These are phyloP conservation scores for Endothia cerciana DNA, from an alignment of 2,329 filamentous ascomycete species.

Conservation along the genomic window DNA sequence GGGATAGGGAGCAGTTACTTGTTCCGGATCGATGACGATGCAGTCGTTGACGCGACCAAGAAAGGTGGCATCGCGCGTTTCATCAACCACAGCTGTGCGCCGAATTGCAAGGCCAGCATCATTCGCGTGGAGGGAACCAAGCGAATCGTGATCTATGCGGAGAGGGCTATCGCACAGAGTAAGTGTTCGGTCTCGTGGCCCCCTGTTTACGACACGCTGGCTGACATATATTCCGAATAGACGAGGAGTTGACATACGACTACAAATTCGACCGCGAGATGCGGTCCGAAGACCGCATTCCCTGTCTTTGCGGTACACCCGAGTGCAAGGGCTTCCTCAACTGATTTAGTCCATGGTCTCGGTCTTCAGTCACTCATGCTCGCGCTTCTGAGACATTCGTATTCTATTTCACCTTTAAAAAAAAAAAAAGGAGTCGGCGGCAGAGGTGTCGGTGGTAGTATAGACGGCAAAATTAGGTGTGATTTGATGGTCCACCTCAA, in stretches of 20 bases:
- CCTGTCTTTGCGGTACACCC: constrained; percentile 93
- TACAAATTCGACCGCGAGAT: constrained; percentile 99
- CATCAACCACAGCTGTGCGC: constrained; percentile 98
- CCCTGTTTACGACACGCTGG: neutral
- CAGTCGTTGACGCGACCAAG: constrained; percentile 97
- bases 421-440: neutral
- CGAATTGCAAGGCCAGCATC: constrained; percentile 98
- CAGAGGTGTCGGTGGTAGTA: constrained; percentile 6
- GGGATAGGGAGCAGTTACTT: constrained; percentile 97
- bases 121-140: constrained; percentile 98
- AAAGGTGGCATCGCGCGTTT: constrained; percentile 97
- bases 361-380: neutral
- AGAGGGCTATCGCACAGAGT: constrained; percentile 95
- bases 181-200: constrained; percentile 44
- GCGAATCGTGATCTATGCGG: constrained; percentile 97
- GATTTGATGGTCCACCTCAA: neutral
- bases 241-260: constrained; percentile 98
- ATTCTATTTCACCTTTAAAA: neutral
- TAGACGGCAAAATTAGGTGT: constrained; percentile 12
- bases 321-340: constrained; percentile 99
- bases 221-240: constrained; percentile 52
- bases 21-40: constrained; percentile 97
- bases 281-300: constrained; percentile 91
- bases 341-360: constrained; percentile 50
- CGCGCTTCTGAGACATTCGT: neutral